Base-by-base conservation (phyloP, 129 eudicot genomes). In the Pittosporum tobira region DNA sequence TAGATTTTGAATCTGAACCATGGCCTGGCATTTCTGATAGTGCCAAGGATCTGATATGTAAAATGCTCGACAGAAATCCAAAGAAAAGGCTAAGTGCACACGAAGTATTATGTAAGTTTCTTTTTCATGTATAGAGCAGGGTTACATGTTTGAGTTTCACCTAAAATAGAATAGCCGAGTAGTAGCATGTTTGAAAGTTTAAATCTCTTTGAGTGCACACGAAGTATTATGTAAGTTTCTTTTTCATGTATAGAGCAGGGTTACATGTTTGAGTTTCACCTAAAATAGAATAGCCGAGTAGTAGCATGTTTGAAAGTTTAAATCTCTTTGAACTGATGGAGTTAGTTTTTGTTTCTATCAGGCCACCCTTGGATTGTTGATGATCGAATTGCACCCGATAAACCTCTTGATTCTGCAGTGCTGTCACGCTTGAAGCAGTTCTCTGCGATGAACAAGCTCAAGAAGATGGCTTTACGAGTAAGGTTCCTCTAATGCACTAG, bases 291-390 rank as follows among this genome's bases (percentile, higher is more conserved):
- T 28, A 19, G 26, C 37, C 21, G 26, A 25, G 40, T 3, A 29
- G 48, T 34, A 55, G 31, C 15, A 13, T 30, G 28, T 11, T 56
- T 62, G 12, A 54, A 26, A 45, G 22, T 22, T 27, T 49, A 14
- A 42, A 18, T 62, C 31, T 48, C 25, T 57, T 28, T 37, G 22
- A 43, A 10, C n/a, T 34, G 48, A 4, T 47, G 30, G 24, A 44
- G 23, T n/a, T 30, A 20, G 21, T 71, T 43, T 68, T 49, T 28
- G 62, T 22, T 30, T 51, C 43, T 67, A 28, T 64, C 66, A 89
- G 97, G 95, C 53, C 97, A 89, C 74, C 97, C 97, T 22, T 89
- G 97, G 97, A 89, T 89, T 57, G 82, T 80, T 75, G 97, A 89
- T 75, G 97, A 89, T 70, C 77, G 62, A 52, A 71, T 78, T 57